Evolutionary conservation across 148 eudicot species (phyloP).

Genomic region (Chenopodium suecicum): DNA sequence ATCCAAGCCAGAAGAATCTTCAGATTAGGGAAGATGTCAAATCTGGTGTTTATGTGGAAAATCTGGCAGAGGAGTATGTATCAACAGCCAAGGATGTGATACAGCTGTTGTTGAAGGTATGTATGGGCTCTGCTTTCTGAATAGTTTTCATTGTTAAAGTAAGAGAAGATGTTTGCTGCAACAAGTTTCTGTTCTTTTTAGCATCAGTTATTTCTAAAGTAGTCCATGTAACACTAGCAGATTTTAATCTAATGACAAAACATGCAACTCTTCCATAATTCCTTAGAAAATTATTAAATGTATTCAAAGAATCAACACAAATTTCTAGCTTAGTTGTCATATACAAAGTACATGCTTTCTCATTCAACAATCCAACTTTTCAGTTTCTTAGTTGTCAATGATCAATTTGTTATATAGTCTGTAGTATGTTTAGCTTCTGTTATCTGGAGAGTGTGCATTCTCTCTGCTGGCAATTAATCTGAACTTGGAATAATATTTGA

Average conservation of each 20-base stretch:
- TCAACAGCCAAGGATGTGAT: conserved; percentile 76
- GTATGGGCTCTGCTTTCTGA: conserved; percentile 7
- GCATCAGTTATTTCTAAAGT: neutral
- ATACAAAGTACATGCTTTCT: neutral
- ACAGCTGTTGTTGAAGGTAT: conserved; percentile 72
- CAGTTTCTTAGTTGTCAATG: neutral
- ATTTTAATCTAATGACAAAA: neutral
- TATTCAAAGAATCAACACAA: neutral
- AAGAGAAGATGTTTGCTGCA: neutral
- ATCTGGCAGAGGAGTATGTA: conserved; percentile 80
- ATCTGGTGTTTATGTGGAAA: conserved; percentile 93
- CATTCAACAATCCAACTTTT: neutral
- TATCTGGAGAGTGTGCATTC: neutral
- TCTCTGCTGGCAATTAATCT: neutral
- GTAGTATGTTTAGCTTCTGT: neutral
- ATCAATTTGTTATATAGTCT: neutral
- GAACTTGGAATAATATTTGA: neutral
- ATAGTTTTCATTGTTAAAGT: too few relatives aligned
- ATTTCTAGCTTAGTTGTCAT: neutral
- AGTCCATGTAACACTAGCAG: neutral
- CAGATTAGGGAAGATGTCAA: conserved; percentile 97
- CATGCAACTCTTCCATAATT: neutral
- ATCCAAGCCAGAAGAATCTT: conserved; percentile 84
- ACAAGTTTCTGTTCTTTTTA: neutral
- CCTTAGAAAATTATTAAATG: too few relatives aligned